Base-by-base conservation (phyloP, 352 stramenopile species). In the Phytophthora foliorum region DNA sequence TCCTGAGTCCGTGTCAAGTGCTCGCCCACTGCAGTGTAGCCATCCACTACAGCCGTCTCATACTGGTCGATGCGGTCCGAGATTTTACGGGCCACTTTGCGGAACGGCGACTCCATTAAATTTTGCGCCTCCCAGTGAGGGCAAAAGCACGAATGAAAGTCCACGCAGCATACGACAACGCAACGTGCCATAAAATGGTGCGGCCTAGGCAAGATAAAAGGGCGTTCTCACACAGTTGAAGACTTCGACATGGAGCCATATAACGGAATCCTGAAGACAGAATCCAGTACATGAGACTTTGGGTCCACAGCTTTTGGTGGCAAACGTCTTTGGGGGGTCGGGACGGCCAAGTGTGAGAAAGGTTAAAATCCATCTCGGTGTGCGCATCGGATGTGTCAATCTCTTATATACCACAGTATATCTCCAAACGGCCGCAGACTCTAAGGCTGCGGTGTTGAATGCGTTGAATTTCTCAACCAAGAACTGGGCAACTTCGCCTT, bases 1-100 rank as follows among this genome's bases (percentile, higher is more conserved):
- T 29, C 42, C 9, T 53, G 62, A 1, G 62, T 69, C n/a, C 53
- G 53, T 1, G 62, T 69, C 34, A 64, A 27, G 9, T 52, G 42
- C 16, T 69, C 53, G 11, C 62, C 54, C 17, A 64, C 51, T 1
- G 61, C 52, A 19, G 51, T 52, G 52, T 69, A 69, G 10, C 42
- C 24, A 46, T 69, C 61, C 45, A 63, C 61, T 25, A 69, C 52
- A 2, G 34, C 62, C 19, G 46, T 25, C 22, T 69, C 62, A 22
- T 69, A 69, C 53, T 69, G 53, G 54, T 64, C 62, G 17, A 69
- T 17, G 51, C 57, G 56, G 45, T 69, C 45, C 8, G 54, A 64
- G 21, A 69, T 69, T 39, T 22, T 36, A 8, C 62, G 53, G 5
- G 46, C 34, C 25, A 64, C 45, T 63, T 64, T 57, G 19, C 53